Evolutionary conservation across 805 yeast species (phyloP).

Genomic region (Metschnikowia shivogae): DNA sequence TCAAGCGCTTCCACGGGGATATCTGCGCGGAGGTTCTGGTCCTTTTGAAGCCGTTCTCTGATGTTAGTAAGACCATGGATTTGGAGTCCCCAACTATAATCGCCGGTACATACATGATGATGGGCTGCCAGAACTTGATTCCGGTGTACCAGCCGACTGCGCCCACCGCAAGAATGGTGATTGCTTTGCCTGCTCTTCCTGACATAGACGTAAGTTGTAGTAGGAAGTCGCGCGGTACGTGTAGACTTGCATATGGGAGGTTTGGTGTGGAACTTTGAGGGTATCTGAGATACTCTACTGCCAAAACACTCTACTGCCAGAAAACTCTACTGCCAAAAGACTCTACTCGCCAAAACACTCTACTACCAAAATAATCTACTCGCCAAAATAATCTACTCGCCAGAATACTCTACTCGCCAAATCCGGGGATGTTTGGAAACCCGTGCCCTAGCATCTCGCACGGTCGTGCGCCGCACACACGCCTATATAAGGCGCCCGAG

Average conservation of each 20-base stretch:
- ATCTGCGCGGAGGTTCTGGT: constrained; percentile 61
- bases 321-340: too few species aligned
- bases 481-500: constrained; percentile 12
- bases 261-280: too few species aligned
- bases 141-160: constrained; percentile 46
- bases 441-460: not conserved
- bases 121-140: constrained; percentile 67
- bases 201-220: constrained; percentile 11
- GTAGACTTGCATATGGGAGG: too few species aligned
- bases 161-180: constrained; percentile 22
- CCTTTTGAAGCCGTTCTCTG: constrained; percentile 60
- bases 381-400: too few species aligned
- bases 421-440: too few species aligned
- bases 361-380: too few species aligned
- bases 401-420: too few species aligned
- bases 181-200: constrained; percentile 23
- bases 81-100: too few species aligned
- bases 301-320: too few species aligned
- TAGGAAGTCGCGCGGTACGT: not conserved
- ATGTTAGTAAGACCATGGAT: constrained; percentile 5
- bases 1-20: constrained; percentile 47
- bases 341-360: too few species aligned
- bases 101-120: constrained; percentile 50
- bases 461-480: constrained; percentile 14
- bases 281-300: too few species aligned